Percentiles rank a stretch among this genome's conserved stretches.
phyloP scores from a whole-genome alignment of 73 alveolate species.

The Paramecium bursaria region DNA sequence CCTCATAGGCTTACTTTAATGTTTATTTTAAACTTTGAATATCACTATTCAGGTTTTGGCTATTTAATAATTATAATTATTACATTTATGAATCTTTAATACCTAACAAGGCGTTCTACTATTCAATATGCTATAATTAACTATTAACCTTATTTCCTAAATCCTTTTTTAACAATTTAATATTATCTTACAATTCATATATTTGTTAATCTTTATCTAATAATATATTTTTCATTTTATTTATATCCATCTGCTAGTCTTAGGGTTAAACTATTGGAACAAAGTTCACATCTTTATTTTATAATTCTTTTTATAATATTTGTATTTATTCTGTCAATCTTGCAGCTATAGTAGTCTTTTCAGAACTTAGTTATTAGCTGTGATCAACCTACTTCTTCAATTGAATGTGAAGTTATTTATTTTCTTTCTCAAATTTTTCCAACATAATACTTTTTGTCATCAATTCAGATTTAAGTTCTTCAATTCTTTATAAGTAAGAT shows the following conservation, averaged over 20 bases:
- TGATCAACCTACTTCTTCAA: not conserved
- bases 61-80: too few relatives aligned
- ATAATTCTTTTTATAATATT: too few relatives aligned
- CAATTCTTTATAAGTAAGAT: not conserved
- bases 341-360: not conserved
- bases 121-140: not conserved
- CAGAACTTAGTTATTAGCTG: too few relatives aligned
- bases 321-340: not conserved
- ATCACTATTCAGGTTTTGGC: too few relatives aligned
- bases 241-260: not conserved
- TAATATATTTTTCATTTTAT: too few relatives aligned
- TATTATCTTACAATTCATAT: not conserved
- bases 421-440: not conserved
- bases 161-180: not conserved
- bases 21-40: too few relatives aligned
- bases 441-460: too few relatives aligned
- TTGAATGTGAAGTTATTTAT: too few relatives aligned
- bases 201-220: not conserved
- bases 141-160: too few relatives aligned
- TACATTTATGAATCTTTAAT: too few relatives aligned
- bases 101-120: not conserved
- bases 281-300: not conserved
- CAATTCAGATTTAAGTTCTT: not conserved
- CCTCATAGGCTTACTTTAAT: not conserved
- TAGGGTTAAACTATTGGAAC: too few relatives aligned